These are phyloP conservation scores for Piloderma croceum DNA, from an alignment of 768 basidiomycete genomes.

Conservation along the genomic window DNA sequence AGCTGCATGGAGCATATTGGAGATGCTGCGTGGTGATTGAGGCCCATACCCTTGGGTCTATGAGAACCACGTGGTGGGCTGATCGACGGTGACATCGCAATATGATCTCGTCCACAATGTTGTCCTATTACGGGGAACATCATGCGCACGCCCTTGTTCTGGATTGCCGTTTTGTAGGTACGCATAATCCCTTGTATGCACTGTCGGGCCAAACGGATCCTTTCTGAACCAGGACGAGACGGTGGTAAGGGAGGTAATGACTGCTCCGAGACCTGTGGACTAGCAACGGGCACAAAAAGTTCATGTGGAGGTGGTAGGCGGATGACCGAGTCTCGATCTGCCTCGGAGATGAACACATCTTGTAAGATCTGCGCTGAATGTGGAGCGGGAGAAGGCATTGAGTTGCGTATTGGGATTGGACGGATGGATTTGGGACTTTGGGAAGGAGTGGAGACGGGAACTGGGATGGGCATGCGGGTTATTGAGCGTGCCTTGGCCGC, in stretches of 20 bases:
- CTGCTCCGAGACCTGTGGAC: conserved; percentile 13
- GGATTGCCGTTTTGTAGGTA: conserved; percentile 16
- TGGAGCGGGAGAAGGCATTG: conserved; percentile 7
- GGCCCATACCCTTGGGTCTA: conserved; percentile 10
- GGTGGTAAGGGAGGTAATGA: conserved; percentile 3
- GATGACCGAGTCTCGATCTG: conserved; percentile 8
- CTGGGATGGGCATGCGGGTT: conserved; percentile 7
- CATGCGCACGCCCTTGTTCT: conserved; percentile 8
- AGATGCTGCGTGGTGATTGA: conserved; percentile 17
- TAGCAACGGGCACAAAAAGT: conserved; percentile 11
- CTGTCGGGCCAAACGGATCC: conserved; percentile 14
- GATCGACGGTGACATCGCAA: conserved; percentile 25
- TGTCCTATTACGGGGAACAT: conserved; percentile 7
- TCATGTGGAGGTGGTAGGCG: conserved; percentile 18
- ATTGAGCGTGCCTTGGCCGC: conserved; percentile 39
- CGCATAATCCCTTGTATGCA: conserved; percentile 25
- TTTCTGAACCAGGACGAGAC: conserved; percentile 2
- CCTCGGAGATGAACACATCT: conserved; percentile 27
- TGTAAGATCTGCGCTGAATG: conserved; percentile 8
- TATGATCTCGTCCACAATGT: conserved; percentile 26
- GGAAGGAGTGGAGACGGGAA: conserved; percentile 1
- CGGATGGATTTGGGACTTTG: conserved; percentile 22
- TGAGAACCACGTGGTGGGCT: conserved; percentile 17
- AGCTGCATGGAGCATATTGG: conserved; percentile 12
- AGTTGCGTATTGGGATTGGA: conserved; percentile 23